phyloP scores from a whole-genome alignment of 2,329 filamentous ascomycete genomes.

The Hawksworthiomyces lignivorus region DNA sequence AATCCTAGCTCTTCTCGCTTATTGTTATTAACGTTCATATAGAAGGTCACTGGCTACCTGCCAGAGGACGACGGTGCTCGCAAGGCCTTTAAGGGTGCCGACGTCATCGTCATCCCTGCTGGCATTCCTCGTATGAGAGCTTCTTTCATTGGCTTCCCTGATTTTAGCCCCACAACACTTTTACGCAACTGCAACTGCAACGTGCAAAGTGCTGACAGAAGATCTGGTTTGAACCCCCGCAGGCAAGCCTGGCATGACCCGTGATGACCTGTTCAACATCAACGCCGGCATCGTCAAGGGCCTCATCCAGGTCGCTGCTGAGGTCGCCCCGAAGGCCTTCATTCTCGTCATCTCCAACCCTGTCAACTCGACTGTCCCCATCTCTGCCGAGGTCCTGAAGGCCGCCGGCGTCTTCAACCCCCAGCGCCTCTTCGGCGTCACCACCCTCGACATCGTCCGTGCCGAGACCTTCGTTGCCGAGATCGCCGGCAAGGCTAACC shows the following conservation, averaged over 20 bases:
- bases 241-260: constrained; percentile 99
- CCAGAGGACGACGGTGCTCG: constrained; percentile 81
- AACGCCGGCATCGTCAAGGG: constrained; percentile 97
- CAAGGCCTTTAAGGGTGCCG: constrained; percentile 81
- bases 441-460: constrained; percentile 95
- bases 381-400: constrained; percentile 96
- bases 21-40: neutral
- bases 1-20: too few relatives aligned
- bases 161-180: too few relatives aligned
- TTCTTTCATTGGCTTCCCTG: too few relatives aligned
- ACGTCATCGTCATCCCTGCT: constrained; percentile 94
- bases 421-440: constrained; percentile 95
- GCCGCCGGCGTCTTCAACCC: constrained; percentile 86
- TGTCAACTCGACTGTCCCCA: constrained; percentile 97
- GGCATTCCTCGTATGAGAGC: constrained; percentile 82
- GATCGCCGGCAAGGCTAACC: constrained; percentile 73
- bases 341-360: constrained; percentile 98
- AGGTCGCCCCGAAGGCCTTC: constrained; percentile 86
- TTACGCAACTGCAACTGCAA: too few relatives aligned
- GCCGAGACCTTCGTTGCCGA: constrained; percentile 93
- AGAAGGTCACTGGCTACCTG: constrained; percentile 85
- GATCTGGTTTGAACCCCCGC: too few relatives aligned
- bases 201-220: too few relatives aligned
- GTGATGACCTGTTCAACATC: constrained; percentile 99
- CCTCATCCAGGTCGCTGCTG: constrained; percentile 78